A percentile compares a stretch with the other conserved stretches of the same genome.
Conservation (phyloP, 768 basidiomycete genomes). For the Omphalotus guepiniiformis region DNA sequence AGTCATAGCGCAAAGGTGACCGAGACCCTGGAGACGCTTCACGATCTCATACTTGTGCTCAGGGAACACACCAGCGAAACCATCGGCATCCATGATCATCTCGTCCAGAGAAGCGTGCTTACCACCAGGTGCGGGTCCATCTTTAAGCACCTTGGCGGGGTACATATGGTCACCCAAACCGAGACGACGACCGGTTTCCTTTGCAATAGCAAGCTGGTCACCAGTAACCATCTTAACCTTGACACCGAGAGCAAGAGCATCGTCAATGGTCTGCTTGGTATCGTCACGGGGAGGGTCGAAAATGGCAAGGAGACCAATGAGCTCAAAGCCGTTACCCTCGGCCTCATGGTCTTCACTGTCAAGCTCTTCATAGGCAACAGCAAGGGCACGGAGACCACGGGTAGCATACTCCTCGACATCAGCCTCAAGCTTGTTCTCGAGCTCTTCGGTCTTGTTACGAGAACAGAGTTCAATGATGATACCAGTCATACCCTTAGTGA, state of each 20-base stretch:
- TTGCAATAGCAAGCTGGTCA: slow-evolving; percentile 98
- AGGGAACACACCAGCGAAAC: slow-evolving; percentile 98
- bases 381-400: slow-evolving; percentile 96
- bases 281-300: slow-evolving; percentile 97
- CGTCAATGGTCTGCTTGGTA: slow-evolving; percentile 98
- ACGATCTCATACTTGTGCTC: slow-evolving; percentile 99
- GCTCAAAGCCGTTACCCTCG: slow-evolving; percentile 95
- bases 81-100: slow-evolving; percentile 99
- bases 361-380: slow-evolving; percentile 92
- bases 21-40: slow-evolving; percentile 94
- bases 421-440: slow-evolving; percentile 87
- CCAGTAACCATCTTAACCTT: slow-evolving; percentile 99
- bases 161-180: slow-evolving; percentile 99
- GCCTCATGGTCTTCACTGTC: slow-evolving; percentile 77
- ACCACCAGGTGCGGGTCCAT: slow-evolving; percentile 85
- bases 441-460: slow-evolving; percentile 92
- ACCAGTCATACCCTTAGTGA: slow-evolving; percentile 99
- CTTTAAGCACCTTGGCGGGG: slow-evolving; percentile 97
- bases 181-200: slow-evolving; percentile 98
- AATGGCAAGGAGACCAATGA: slow-evolving; percentile 95
- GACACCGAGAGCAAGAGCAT: slow-evolving; percentile 92
- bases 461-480: slow-evolving; percentile 96
- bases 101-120: slow-evolving; percentile 85
- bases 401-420: slow-evolving; percentile 95
- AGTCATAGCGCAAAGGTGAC: slow-evolving; percentile 97